A percentile compares a stretch with the other conserved stretches of the same genome.
Evolutionary conservation across 2,329 filamentous ascomycete genomes (phyloP).

Genomic region (Xylariales sp.): DNA sequence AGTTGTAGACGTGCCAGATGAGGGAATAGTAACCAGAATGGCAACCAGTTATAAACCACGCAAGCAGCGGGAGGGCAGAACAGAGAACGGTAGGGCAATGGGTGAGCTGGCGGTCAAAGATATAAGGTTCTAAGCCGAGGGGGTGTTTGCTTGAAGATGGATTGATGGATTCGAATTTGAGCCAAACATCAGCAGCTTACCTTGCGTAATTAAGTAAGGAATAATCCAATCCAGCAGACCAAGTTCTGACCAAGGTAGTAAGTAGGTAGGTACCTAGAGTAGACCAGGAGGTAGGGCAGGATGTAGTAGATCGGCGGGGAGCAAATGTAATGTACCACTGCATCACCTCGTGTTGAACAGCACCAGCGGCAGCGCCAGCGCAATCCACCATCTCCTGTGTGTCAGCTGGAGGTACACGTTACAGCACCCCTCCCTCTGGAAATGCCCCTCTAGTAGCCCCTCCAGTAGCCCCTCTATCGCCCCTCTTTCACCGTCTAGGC

Average conservation of each 20-base stretch:
- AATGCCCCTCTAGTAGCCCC: constrained; percentile 14
- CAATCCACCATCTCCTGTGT: constrained; percentile 10
- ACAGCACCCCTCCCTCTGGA: constrained; percentile 10
- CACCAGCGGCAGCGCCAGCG: background rate
- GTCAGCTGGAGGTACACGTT: constrained; percentile 17
- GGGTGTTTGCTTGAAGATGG: constrained; percentile 15
- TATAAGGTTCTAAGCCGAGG: background rate
- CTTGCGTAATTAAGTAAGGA: no score
- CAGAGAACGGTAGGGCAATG: background rate
- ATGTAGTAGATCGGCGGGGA: background rate
- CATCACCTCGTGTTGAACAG: constrained; percentile 6
- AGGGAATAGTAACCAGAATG: background rate
- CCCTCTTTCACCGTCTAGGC: no score
- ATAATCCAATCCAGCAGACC: background rate
- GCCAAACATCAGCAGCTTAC: background rate
- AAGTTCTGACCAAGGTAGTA: no score
- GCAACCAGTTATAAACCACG: background rate
- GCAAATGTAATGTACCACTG: constrained; percentile 5
- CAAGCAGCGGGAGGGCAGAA: background rate
- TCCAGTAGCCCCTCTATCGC: no score
- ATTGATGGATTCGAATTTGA: constrained; percentile 2
- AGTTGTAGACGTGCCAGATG: background rate
- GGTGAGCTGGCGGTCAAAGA: constrained; percentile 14
- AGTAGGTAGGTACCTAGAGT: background rate
- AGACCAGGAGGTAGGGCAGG: background rate